Percentiles rank a stretch among this genome's conserved stretches.
phyloP scores from a whole-genome alignment of 2,329 filamentous ascomycete genomes.

The Fusarium anthophilum region DNA sequence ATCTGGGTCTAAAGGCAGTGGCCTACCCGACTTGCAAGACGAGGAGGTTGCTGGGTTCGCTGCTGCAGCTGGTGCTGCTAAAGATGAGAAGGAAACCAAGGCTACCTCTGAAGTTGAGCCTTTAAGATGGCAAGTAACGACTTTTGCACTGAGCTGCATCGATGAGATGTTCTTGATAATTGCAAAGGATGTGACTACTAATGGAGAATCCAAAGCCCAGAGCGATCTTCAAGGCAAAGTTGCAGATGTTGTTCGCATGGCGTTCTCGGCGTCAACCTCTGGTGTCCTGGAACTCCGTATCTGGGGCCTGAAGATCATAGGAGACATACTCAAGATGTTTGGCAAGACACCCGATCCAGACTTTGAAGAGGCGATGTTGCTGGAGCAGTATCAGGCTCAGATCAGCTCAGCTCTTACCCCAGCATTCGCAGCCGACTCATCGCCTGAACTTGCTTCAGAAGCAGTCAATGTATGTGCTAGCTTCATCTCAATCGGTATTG shows the following conservation, averaged over 20 bases:
- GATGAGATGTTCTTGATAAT: conserved; percentile 83
- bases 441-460: conserved; percentile 92
- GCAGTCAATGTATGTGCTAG: conserved; percentile 98
- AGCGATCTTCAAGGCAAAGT: conserved; percentile 82
- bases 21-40: conserved; percentile 84
- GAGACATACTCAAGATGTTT: conserved; percentile 94
- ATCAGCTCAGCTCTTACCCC: conserved; percentile 97
- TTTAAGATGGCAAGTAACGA: conserved; percentile 92
- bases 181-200: conserved; percentile 78
- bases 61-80: conserved; percentile 70
- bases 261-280: conserved; percentile 96
- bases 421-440: conserved; percentile 94
- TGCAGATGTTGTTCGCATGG: conserved; percentile 94
- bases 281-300: conserved; percentile 90
- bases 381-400: conserved; percentile 98
- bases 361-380: conserved; percentile 93
- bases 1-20: conserved; percentile 56
- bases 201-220: conserved; percentile 82
- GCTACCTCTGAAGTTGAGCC: conserved; percentile 78
- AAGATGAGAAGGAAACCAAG: conserved; percentile 63
- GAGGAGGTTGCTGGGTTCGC: conserved; percentile 98
- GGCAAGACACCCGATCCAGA: conserved; percentile 95
- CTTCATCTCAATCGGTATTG: conserved; percentile 96
- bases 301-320: conserved; percentile 92
- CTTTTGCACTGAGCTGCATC: conserved; percentile 91